Evolutionary conservation across 1,284 basidiomycete genomes (phyloP).

Genomic region (Sphaerobolus stellatus): DNA sequence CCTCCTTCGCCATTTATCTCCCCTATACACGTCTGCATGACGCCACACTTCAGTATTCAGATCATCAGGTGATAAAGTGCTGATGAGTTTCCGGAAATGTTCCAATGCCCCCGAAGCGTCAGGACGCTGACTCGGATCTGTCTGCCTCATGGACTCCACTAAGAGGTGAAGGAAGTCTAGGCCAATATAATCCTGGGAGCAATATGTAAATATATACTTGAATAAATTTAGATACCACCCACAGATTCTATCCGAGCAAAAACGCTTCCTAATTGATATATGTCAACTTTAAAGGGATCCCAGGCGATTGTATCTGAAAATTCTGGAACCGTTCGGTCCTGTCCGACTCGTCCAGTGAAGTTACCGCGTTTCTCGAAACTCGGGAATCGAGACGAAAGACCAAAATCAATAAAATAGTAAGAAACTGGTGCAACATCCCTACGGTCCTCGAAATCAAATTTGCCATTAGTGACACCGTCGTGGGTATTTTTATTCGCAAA

Average conservation of each 20-base stretch:
- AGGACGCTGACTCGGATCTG: not conserved
- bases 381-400: slow-evolving; percentile 15
- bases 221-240: not conserved
- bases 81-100: not conserved
- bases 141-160: not conserved
- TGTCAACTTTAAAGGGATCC: not conserved
- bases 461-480: not conserved
- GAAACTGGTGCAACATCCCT: slow-evolving; percentile 7
- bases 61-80: not conserved
- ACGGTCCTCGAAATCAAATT: not conserved
- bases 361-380: not conserved
- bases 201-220: not conserved
- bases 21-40: not conserved
- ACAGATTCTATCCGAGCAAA: not conserved
- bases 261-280: not conserved
- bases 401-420: slow-evolving; percentile 29
- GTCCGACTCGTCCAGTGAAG: not conserved
- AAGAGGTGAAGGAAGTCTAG: not conserved
- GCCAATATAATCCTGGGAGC: not conserved
- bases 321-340: not conserved
- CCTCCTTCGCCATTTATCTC: not conserved
- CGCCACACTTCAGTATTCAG: not conserved
- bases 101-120: not conserved
- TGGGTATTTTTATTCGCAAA: not conserved
- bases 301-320: not conserved